Base-by-base conservation (phyloP, 345 rosid genomes). In the Eucalyptus sp. region DNA sequence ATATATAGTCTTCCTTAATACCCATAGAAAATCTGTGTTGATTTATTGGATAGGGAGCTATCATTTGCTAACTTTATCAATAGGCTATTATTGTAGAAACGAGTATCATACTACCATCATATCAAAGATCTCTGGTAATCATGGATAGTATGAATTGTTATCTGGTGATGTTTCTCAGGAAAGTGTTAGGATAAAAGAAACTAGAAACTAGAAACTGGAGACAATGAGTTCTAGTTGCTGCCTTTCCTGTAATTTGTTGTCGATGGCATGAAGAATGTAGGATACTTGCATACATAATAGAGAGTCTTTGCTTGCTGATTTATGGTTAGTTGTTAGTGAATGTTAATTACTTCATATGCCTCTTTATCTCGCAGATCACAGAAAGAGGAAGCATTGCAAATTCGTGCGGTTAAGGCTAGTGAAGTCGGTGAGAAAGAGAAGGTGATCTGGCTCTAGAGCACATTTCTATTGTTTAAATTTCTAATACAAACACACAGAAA, bases 351-450 rank as follows among this genome's bases (percentile, higher is more conserved):
- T 22, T 41, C 11, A 46, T 87, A 44, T 56, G 31, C 43, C 76
- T 33, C 62, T 86, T 60, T 54, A 44, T 86, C 62, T 85, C 3
- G 7, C 84, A 89, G 91, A 84, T 64, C 87, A 71, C 91, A 90
- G 48, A 97, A 96, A 89, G 98, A 97, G 89, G 99, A 97, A 93
- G 99, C 99, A 79, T 90, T 96, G 79, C 95, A 95, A 89, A 98
- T 96, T 93, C 95, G 98, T 90, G 96, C 93, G 49, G 87, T 94
- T 89, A 97, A 97, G 94, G 95, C 98, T 89, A 93, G 91, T 89
- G 99, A 97, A 94, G 93, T 94, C 84, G 91, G 91, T 84, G 98
- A 93, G 92, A 96, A 93, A 90, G 99, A 95, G 90, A 95, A 95
- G 98, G 98, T 97, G 89, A 64, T 88, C 33, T 62, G 48, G 76